Percentiles rank a stretch among this genome's conserved stretches.
These are phyloP conservation scores for Mycena indigotica DNA, from an alignment of 768 basidiomycete genomes.

Conservation along the genomic window DNA sequence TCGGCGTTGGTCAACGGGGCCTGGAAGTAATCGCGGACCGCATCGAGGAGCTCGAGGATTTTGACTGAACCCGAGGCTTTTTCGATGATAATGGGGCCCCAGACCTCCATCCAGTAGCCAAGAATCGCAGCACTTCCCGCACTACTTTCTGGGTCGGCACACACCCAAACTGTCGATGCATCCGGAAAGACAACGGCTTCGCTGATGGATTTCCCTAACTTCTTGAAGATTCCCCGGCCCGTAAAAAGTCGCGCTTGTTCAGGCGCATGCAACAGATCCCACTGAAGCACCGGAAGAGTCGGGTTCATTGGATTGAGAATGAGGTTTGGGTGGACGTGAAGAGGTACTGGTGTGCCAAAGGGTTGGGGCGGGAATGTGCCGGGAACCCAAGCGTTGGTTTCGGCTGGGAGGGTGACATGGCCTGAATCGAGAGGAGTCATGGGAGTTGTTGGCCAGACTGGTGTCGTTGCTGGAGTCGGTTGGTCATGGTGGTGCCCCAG, in stretches of 20 bases:
- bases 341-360: constrained; percentile 23
- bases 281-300: constrained; percentile 36
- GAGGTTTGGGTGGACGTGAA: constrained; percentile 20
- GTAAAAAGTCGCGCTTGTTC: constrained; percentile 37
- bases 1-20: constrained; percentile 41
- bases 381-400: constrained; percentile 11
- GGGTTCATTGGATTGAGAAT: constrained; percentile 43
- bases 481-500: neutral
- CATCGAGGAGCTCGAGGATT: constrained; percentile 49
- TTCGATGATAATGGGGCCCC: constrained; percentile 53
- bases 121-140: constrained; percentile 32
- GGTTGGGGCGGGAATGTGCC: constrained; percentile 19
- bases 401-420: constrained; percentile 11
- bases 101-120: constrained; percentile 43
- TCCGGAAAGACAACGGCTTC: constrained; percentile 35
- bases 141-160: constrained; percentile 34
- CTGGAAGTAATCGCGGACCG: constrained; percentile 53
- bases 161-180: constrained; percentile 38
- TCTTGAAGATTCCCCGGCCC: constrained; percentile 31
- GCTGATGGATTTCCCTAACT: constrained; percentile 29
- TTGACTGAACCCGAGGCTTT: constrained; percentile 29
- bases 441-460: constrained; percentile 9
- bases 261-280: constrained; percentile 46
- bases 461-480: constrained; percentile 9
- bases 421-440: constrained; percentile 3